Conservation (phyloP, 2,329 filamentous ascomycete species). For the Calycina herbarum region DNA sequence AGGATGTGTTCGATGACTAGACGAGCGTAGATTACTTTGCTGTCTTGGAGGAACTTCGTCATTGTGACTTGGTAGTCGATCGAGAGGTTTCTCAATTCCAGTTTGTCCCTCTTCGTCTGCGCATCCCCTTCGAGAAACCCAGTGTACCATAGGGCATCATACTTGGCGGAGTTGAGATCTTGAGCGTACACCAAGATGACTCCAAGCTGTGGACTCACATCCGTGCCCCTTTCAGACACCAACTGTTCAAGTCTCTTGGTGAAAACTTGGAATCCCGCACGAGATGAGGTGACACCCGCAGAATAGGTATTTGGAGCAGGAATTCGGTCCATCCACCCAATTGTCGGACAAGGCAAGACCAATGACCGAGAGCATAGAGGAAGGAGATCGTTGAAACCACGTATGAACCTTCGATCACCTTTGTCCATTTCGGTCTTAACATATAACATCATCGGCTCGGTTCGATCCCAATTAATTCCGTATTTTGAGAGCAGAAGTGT, state of each 20-base stretch:
- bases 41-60: conserved; percentile 14
- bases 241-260: conserved; percentile 9
- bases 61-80: conserved; percentile 13
- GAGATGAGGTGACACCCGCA: conserved; percentile 15
- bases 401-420: conserved; percentile 15
- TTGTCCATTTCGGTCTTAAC: conserved; percentile 6
- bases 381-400: conserved; percentile 21
- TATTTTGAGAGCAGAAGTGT: conserved; percentile 2
- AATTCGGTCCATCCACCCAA: conserved; percentile 13
- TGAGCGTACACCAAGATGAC: background rate
- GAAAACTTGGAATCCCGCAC: conserved; percentile 17
- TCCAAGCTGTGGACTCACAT: background rate
- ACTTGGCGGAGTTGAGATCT: background rate
- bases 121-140: background rate
- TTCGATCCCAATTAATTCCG: background rate
- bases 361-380: conserved; percentile 13
- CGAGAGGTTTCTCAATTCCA: conserved; percentile 5
- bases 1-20: conserved; percentile 12
- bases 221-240: background rate
- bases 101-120: background rate
- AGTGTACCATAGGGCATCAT: conserved; percentile 13
- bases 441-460: background rate
- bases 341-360: background rate
- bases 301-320: conserved; percentile 18
- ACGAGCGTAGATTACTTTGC: conserved; percentile 7